Evolutionary conservation across 805 yeast species (phyloP).

Genomic region (Gaillardinia entomophila): DNA sequence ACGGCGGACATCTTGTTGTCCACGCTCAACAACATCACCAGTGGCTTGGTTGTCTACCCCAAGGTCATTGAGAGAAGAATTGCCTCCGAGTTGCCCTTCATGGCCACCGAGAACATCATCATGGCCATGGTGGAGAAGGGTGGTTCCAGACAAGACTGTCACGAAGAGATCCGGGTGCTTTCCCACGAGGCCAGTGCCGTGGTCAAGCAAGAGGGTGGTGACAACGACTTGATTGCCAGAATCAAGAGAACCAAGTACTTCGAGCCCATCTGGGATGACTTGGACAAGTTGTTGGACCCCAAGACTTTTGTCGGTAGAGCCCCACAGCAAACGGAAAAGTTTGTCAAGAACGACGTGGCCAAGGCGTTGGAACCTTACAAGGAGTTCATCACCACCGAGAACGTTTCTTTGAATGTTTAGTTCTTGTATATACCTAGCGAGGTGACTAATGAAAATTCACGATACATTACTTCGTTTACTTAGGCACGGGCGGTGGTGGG

Average conservation of each 20-base stretch:
- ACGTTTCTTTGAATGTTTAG: constrained; percentile 76
- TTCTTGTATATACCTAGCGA: no score
- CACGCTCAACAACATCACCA: constrained; percentile 84
- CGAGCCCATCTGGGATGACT: constrained; percentile 80
- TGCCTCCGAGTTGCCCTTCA: constrained; percentile 90
- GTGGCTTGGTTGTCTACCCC: constrained; percentile 96
- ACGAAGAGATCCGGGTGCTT: constrained; percentile 93
- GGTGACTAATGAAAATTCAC: no score
- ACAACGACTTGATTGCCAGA: constrained; percentile 92
- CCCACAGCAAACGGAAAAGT: constrained; percentile 94
- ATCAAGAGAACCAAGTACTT: constrained; percentile 72
- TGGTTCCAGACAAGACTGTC: constrained; percentile 96
- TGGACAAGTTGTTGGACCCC: constrained; percentile 81
- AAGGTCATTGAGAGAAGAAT: constrained; percentile 98
- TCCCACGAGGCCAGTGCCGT: constrained; percentile 97
- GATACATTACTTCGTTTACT: no score
- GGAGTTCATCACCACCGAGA: constrained; percentile 54
- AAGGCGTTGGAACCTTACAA: constrained; percentile 70
- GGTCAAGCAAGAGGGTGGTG: constrained; percentile 98
- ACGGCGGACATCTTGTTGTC: constrained; percentile 91
- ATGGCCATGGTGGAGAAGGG: constrained; percentile 99
- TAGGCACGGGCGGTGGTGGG: no score
- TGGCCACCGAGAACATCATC: constrained; percentile 98
- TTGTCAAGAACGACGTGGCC: constrained; percentile 77
- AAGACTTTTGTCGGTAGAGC: constrained; percentile 97